These are phyloP conservation scores for Cercospora sesami DNA, from an alignment of 2,329 filamentous ascomycete genomes.

Conservation along the genomic window DNA sequence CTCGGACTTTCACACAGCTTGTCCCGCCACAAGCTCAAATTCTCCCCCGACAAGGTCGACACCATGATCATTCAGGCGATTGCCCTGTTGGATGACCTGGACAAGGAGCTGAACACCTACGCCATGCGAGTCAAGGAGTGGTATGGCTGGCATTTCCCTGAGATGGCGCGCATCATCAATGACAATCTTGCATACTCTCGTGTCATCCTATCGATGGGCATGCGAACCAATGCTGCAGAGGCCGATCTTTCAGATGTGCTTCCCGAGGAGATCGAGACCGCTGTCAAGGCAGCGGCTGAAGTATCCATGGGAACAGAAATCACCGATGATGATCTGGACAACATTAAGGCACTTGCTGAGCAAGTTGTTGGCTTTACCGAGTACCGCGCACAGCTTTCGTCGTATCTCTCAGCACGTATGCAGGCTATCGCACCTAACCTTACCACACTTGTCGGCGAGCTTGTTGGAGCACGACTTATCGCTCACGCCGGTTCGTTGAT, in stretches of 20 bases:
- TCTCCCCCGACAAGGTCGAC: constrained; percentile 97
- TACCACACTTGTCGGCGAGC: constrained; percentile 86
- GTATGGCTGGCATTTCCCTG: constrained; percentile 99
- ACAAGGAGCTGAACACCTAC: constrained; percentile 98
- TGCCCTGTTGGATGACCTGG: constrained; percentile 87
- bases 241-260: constrained; percentile 84
- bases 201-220: constrained; percentile 84
- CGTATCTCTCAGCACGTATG: constrained; percentile 91
- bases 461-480: constrained; percentile 92
- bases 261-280: constrained; percentile 88
- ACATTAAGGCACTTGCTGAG: constrained; percentile 87
- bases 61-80: constrained; percentile 99
- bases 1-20: constrained; percentile 96
- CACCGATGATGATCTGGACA: constrained; percentile 84
- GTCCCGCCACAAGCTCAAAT: constrained; percentile 96
- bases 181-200: constrained; percentile 94
- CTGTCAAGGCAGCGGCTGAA: constrained; percentile 91
- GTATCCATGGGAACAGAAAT: constrained; percentile 99
- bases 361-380: constrained; percentile 91
- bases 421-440: constrained; percentile 94
- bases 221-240: constrained; percentile 75
- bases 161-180: constrained; percentile 94
- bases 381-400: constrained; percentile 82
- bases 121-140: constrained; percentile 99
- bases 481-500: constrained; percentile 91